Conservation (phyloP, 2,329 filamentous ascomycete species). For the Alternaria sp. region DNA sequence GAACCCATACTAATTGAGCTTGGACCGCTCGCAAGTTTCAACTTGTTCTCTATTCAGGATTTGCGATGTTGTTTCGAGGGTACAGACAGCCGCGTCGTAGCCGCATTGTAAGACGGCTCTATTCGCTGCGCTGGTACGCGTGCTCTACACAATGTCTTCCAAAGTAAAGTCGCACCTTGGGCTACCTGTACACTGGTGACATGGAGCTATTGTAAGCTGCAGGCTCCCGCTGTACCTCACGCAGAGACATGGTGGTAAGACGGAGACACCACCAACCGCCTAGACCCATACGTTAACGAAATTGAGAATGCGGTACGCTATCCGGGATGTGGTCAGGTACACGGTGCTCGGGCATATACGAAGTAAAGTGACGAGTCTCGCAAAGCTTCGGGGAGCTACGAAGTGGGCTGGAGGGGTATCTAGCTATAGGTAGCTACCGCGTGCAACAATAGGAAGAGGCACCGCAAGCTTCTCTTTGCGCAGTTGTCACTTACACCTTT, state of each 20-base stretch:
- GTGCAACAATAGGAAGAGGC: background rate
- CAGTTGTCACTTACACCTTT: background rate
- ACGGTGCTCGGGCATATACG: conserved; percentile 8
- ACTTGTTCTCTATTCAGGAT: background rate
- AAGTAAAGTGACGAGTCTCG: background rate
- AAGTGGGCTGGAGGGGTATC: conserved; percentile 15
- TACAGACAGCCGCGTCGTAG: conserved; percentile 3
- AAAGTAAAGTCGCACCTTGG: background rate
- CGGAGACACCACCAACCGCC: background rate
- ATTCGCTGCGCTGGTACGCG: background rate
- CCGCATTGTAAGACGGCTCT: background rate
- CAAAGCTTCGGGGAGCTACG: conserved; percentile 12
- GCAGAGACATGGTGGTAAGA: background rate
- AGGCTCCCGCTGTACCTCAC: conserved; percentile 3
- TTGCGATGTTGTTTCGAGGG: background rate
- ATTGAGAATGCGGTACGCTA: background rate
- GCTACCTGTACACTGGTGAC: background rate
- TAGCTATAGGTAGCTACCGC: conserved; percentile 11
- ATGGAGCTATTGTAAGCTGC: background rate
- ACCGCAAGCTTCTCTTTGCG: background rate
- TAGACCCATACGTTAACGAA: background rate
- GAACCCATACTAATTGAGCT: background rate
- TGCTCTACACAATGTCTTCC: background rate
- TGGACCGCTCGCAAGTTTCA: background rate
- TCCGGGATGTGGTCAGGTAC: background rate